Base-by-base conservation (phyloP, 257 asterid genomes). In the Nicotiana sylvestris region DNA sequence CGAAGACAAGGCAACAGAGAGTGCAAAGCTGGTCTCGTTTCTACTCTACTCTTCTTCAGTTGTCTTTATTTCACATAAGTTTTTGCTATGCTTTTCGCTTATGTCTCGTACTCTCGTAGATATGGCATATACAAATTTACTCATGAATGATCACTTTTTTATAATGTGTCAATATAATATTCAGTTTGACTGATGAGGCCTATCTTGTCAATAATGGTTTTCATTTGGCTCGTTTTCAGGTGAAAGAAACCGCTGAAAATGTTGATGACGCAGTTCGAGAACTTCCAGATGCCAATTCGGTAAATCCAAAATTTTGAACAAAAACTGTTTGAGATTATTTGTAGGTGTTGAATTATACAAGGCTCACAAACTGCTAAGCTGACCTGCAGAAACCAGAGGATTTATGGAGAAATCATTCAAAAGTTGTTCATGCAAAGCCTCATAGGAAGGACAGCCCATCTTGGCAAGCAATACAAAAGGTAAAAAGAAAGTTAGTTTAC, bases 211-310 rank as follows among this genome's bases (percentile, higher is more conserved):
- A 51, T 51, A 27, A 51, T 29, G 46, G 10, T 29, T 76, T 76
- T 29, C 80, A 76, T 51, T 51, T 51, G 46, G 29, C 15, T 2
- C 25, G 4, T 65, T 83, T 39, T 68, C 87, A 96, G 99, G 97
- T 96, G 91, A 94, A 90, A 92, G 90, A 91, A 93, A 94, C 99
- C 68, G 99, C 99, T 67, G 95, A 55, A 83, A 90, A 96, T 77
- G 92, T 96, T 74, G 99, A 92, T 84, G 98, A 90, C 1, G 99
- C 99, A 17, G 99, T 92, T 74, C 91, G 97, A 84, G 99, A 96
- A 82, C 98, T 96, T 86, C 99, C 99, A 9, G 98, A 96, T 88
- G 99, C 99, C 78, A 96, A 96, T 87, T 80, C 83, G 91, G 99
- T 96, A 89, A 85, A 76, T 66, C 37, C 81, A 30, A 33, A 57